Percentiles rank a stretch among this genome's conserved stretches.
phyloP scores from a whole-genome alignment of 192 early-diverging fungal genomes.

The Haplosporangium gracile region DNA sequence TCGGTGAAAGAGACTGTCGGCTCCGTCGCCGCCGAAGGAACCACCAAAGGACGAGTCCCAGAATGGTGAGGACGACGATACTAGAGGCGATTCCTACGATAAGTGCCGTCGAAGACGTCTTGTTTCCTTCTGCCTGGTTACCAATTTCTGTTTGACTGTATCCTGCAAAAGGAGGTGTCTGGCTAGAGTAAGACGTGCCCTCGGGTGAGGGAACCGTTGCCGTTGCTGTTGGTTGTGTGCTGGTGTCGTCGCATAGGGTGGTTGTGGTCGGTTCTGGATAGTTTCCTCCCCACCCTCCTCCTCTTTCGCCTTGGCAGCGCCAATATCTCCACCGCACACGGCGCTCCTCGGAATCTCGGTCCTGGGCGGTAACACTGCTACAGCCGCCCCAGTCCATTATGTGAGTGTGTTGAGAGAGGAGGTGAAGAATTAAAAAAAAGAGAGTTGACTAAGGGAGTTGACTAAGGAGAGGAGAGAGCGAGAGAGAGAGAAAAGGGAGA shows the following conservation, averaged over 20 bases:
- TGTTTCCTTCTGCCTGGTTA: not conserved
- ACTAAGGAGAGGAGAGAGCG: not conserved
- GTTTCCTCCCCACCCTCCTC: not conserved
- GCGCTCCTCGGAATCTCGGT: not conserved
- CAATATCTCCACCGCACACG: not conserved
- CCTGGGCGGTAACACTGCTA: not conserved
- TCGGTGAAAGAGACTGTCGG: not conserved
- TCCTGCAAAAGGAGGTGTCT: not conserved
- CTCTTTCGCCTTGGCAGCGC: not conserved
- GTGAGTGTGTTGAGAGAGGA: not conserved
- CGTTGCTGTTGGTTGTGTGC: not conserved
- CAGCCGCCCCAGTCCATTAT: not conserved
- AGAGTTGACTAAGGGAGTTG: not conserved
- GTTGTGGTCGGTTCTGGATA: not conserved
- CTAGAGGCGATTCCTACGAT: slow-evolving; percentile 14
- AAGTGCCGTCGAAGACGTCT: not conserved
- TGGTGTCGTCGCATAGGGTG: not conserved
- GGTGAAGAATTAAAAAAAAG: not conserved
- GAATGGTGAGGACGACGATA: not conserved
- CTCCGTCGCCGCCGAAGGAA: slow-evolving; percentile 13
- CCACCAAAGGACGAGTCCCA: slow-evolving; percentile 10
- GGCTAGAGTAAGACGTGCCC: not conserved
- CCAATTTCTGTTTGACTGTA: not conserved
- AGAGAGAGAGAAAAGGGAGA: not conserved
- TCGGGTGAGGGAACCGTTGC: not conserved